Evolutionary conservation across 2,329 filamentous ascomycete genomes (phyloP).

Genomic region (Orbilia oligospora): DNA sequence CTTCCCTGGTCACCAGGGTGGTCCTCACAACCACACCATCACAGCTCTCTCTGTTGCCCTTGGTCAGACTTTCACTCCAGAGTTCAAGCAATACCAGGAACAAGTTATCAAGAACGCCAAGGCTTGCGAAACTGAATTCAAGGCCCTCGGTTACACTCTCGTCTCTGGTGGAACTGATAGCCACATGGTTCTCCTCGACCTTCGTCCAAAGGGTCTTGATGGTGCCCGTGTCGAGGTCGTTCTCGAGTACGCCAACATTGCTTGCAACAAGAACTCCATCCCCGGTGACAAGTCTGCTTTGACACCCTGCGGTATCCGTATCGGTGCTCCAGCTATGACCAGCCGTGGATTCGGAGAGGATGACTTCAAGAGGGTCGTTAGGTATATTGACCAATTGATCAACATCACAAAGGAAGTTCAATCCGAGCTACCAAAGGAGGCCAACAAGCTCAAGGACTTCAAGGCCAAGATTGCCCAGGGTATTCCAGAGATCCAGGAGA

Average conservation of each 20-base stretch:
- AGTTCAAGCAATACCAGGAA: constrained; percentile 95
- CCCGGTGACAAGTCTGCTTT: constrained; percentile 97
- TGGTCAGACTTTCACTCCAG: constrained; percentile 89
- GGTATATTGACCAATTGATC: constrained; percentile 90
- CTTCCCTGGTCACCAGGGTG: constrained; percentile 98
- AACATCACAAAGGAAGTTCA: constrained; percentile 92
- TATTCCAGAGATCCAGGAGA: constrained; percentile 83
- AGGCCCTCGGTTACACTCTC: constrained; percentile 90
- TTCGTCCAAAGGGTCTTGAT: constrained; percentile 87
- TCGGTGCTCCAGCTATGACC: constrained; percentile 98
- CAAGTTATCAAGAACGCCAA: constrained; percentile 94
- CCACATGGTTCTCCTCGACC: constrained; percentile 95
- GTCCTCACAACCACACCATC: constrained; percentile 99
- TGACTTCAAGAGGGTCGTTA: constrained; percentile 90
- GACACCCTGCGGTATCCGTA: constrained; percentile 93
- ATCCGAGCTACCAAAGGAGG: constrained; percentile 87
- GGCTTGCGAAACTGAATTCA: constrained; percentile 86
- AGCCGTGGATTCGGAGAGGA: constrained; percentile 91
- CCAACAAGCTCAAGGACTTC: constrained; percentile 99
- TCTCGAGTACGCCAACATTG: constrained; percentile 97
- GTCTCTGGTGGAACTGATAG: constrained; percentile 97
- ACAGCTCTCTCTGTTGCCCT: constrained; percentile 94
- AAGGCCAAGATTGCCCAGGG: constrained; percentile 88
- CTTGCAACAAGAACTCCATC: constrained; percentile 99
- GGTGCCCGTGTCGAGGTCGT: constrained; percentile 96